Percentiles rank a stretch among this genome's conserved stretches.
These are phyloP conservation scores for Rubia occidens DNA, from an alignment of 305 asterid genomes.

Conservation along the genomic window DNA sequence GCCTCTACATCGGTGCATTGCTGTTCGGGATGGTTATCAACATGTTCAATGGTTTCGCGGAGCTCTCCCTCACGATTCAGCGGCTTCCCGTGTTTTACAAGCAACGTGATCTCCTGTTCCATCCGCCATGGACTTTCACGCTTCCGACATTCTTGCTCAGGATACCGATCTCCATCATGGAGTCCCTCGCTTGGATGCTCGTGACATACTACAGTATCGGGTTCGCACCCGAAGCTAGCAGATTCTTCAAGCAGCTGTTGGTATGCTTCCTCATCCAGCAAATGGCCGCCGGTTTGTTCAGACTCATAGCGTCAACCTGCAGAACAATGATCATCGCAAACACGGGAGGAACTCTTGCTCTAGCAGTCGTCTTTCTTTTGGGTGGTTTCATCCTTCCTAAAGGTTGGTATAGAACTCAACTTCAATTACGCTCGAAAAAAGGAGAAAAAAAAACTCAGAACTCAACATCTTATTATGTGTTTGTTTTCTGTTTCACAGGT, in stretches of 20 bases:
- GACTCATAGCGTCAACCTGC: slow-evolving; percentile 70
- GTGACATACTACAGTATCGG: slow-evolving; percentile 73
- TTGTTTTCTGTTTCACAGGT: slow-evolving; percentile 26
- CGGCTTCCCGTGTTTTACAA: slow-evolving; percentile 86
- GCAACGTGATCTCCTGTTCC: slow-evolving; percentile 70
- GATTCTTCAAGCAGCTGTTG: slow-evolving; percentile 83
- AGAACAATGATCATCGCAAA: slow-evolving; percentile 83
- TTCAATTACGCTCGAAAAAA: neutral
- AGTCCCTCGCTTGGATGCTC: slow-evolving; percentile 56
- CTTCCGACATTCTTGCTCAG: slow-evolving; percentile 56
- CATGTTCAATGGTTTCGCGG: slow-evolving; percentile 67
- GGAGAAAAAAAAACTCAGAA: no score
- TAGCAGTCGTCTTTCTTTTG: slow-evolving; percentile 57
- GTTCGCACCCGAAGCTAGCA: slow-evolving; percentile 74
- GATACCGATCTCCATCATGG: slow-evolving; percentile 59
- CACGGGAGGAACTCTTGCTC: slow-evolving; percentile 76
- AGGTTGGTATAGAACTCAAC: slow-evolving; percentile 31
- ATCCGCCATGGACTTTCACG: slow-evolving; percentile 77
- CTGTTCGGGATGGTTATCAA: slow-evolving; percentile 46
- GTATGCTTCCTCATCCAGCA: slow-evolving; percentile 65
- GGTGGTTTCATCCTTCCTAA: slow-evolving; percentile 90
- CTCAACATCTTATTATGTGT: neutral
- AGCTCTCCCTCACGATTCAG: slow-evolving; percentile 50
- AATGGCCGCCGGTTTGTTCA: slow-evolving; percentile 83
- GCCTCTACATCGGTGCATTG: slow-evolving; percentile 50